Base-by-base conservation (phyloP, 164 flowering plant species). In the Tetracentron sinense region DNA sequence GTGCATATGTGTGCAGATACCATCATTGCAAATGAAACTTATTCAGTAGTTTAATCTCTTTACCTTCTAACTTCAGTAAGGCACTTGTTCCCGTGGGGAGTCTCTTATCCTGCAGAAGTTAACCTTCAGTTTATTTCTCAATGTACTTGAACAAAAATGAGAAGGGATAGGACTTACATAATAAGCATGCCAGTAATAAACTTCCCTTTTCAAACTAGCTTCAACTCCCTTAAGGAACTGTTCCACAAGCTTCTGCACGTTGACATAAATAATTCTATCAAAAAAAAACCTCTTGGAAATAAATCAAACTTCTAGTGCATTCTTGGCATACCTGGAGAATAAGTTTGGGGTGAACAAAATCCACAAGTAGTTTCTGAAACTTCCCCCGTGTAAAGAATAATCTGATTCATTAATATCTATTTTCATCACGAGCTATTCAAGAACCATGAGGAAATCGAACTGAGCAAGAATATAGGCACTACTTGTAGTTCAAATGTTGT, bases 131-230 rank as follows among this genome's bases (percentile, higher is more conserved):
- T 29, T 42, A 16, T 60, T 53, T 63, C 51, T 56, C 30, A 42
- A 54, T 44, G 19, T 23, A 21, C n/a, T 42, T 25, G 28, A 60
- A 53, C 16, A 56, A 14, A 23, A 47, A 33, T 1, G 28, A 52
- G 29, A 42, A 15, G 54, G 44, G 48, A 12, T 28, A 42, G n/a
- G n/a, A 75, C 87, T 82, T 75, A 88, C 94, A 64, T 85, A 88
- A 68, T 88, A 88, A 70, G 87, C 87, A 76, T 88, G 85, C 90
- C 90, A 88, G 53, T 85, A 88, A 56, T 81, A 85, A 1, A 85
- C 70, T 69, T 85, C 85, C 73, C 89, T 71, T 61, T 74, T 83
- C 6, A 69, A 30, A 51, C 79, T 71, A 54, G 75, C 70, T 10
- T 81, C 86, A 6, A 81, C 77, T 63, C 82, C 71, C 62, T 76